Percentiles rank a stretch among this genome's conserved stretches.
phyloP scores from a whole-genome alignment of 768 basidiomycete genomes.

The Austroboletus festivus region DNA sequence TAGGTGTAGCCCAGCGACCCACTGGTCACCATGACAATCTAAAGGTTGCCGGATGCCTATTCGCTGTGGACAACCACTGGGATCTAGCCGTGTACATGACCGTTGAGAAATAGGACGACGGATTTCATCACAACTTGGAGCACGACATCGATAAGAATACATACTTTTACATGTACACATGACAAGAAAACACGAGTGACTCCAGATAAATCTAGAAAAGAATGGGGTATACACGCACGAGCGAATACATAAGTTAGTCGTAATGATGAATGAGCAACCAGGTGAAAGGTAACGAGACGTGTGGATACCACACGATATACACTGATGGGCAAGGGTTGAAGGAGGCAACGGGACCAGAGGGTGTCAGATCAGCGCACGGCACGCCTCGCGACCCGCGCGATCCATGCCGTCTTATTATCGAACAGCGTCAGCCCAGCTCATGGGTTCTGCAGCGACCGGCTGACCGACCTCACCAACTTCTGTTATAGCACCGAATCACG shows the following conservation, averaged over 20 bases:
- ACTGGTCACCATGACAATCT: too few species aligned
- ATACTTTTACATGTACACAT: constrained; percentile 3
- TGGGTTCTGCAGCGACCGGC: constrained; percentile 12
- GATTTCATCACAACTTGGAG: too few species aligned
- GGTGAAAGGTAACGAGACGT: background rate
- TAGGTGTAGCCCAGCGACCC: too few species aligned
- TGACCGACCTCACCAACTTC: background rate
- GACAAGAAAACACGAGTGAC: background rate
- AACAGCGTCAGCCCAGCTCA: constrained; percentile 1
- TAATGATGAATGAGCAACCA: constrained; percentile 1
- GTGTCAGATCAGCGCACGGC: background rate
- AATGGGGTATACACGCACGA: constrained; percentile 13
- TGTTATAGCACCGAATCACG: too few species aligned
- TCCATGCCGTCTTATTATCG: background rate
- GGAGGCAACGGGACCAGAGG: background rate
- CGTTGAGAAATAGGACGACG: too few species aligned
- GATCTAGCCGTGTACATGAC: too few species aligned
- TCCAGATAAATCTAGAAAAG: constrained; percentile 6
- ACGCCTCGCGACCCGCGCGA: constrained; percentile 13
- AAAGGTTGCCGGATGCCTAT: too few species aligned
- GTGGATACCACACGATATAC: background rate
- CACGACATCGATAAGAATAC: too few species aligned
- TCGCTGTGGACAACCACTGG: too few species aligned
- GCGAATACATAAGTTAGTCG: constrained; percentile 19
- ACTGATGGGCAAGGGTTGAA: background rate